Evolutionary conservation across 805 yeast genomes (phyloP), one percentile per base, ranked within the genome.

Genomic region (Schwanniomyces vanrijiae): DNA sequence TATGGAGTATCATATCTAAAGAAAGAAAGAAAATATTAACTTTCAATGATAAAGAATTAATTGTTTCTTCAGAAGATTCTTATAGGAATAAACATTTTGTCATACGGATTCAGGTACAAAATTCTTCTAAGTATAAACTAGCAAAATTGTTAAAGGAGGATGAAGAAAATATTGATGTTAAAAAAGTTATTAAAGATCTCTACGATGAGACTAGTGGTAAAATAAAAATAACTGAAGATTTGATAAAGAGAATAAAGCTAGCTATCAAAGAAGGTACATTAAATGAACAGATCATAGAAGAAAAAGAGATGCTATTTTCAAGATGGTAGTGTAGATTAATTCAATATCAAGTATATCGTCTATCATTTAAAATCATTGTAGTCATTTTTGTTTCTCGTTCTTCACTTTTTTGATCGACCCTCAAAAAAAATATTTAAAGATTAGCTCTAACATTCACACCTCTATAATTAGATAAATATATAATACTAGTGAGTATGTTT

Each of bases 401-500:
- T 31, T 6, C n/a, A 31, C 9, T 8, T 31, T 31, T 31, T 18
- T 31, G 20, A 31, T 31, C 35, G 35, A 31, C 19, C 35, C 16
- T 31, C 3, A 31, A 31, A 31, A 31, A 31, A 31, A 14, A 14
- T 14, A 26, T 26, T 26, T 26, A 13, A 26, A 26, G 29, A 9
- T 26, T 26, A 7, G 13, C 13, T 26, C 29, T 9, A 7, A 26
- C 29, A 26, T 22, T 8, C 8, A 26, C n/a, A 26, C 29, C 10
- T 26, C 4, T 3, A 26, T 26, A 7, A 11, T 26, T 11, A 26
- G 10, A 5, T 26, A 26, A 26, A 26, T 26, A 26, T 26, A 26
- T 26, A 26, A 26, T 7, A 9, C 10, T 31, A 8, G 13, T 7
- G 40, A 58, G 46, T 53, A 70, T 71, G 64, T 68, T 70, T 54